Conservation (phyloP, 1,139 yeast species). For the Hansenula lynferdii region DNA sequence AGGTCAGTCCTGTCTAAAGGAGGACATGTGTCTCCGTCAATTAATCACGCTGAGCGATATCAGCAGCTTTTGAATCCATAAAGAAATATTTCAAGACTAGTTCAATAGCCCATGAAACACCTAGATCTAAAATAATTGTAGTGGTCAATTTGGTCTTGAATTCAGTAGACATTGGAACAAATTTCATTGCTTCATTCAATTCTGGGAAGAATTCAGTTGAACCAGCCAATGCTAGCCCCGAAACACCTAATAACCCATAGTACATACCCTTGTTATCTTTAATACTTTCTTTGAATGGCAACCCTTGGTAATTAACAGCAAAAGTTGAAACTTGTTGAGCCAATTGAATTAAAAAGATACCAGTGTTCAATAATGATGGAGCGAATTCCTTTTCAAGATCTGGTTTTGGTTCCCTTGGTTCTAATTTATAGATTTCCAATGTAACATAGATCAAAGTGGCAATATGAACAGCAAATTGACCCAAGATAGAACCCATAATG, state of each 20-base stretch:
- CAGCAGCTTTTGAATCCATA: conserved; percentile 90
- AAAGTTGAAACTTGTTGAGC: conserved; percentile 97
- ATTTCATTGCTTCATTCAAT: conserved; percentile 83
- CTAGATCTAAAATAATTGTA: conserved; percentile 72
- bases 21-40: too few species aligned
- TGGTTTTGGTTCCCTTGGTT: conserved; percentile 85
- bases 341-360: conserved; percentile 88
- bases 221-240: conserved; percentile 83
- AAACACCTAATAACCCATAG: conserved; percentile 90
- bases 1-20: too few species aligned
- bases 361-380: conserved; percentile 93
- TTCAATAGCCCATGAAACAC: conserved; percentile 78
- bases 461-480: conserved; percentile 94
- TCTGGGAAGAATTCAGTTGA: conserved; percentile 96
- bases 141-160: conserved; percentile 77
- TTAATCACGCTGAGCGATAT: conserved; percentile 53
- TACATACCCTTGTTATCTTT: conserved; percentile 94
- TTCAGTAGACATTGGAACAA: conserved; percentile 76
- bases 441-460: conserved; percentile 78
- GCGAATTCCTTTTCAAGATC: conserved; percentile 85
- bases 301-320: conserved; percentile 96
- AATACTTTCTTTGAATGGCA: conserved; percentile 92
- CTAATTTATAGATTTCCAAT: conserved; percentile 74
- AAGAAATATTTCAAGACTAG: conserved; percentile 72
- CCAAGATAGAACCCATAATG: conserved; percentile 95